Evolutionary conservation across 345 rosid genomes (phyloP).

Genomic region (Lumnitzera littorea): DNA sequence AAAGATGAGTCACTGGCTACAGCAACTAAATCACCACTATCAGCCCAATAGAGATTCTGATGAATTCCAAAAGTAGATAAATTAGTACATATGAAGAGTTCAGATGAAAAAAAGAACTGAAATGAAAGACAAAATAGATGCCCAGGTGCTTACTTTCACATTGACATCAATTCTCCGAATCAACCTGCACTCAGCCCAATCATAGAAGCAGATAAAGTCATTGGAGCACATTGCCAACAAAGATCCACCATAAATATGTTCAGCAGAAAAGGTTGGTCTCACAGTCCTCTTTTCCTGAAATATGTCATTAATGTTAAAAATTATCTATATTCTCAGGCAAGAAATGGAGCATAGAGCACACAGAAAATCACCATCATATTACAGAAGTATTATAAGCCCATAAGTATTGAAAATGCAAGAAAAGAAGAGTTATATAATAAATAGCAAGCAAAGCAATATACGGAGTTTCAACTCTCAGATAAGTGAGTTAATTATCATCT

Average conservation of each 20-base stretch:
- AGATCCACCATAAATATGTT: conserved; percentile 86
- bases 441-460: too few species aligned
- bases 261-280: conserved; percentile 92
- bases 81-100: background rate
- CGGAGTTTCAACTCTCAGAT: too few species aligned
- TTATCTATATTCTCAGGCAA: conserved; percentile 4
- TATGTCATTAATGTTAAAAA: conserved; percentile 13
- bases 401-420: too few species aligned
- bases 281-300: conserved; percentile 89
- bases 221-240: conserved; percentile 94
- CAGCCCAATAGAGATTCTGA: conserved; percentile 99
- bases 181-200: conserved; percentile 98
- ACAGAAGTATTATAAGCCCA: too few species aligned
- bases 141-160: conserved; percentile 69
- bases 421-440: too few species aligned
- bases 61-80: conserved; percentile 14
- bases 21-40: conserved; percentile 95
- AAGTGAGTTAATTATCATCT: too few species aligned
- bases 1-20: conserved; percentile 95
- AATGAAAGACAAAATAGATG: conserved; percentile 1
- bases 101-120: background rate
- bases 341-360: background rate
- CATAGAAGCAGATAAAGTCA: conserved; percentile 98
- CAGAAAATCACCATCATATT: too few species aligned
- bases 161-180: conserved; percentile 95